Base-by-base conservation (phyloP, 176 grass and related monocot genomes). In the Eremochloa ophiuroides region DNA sequence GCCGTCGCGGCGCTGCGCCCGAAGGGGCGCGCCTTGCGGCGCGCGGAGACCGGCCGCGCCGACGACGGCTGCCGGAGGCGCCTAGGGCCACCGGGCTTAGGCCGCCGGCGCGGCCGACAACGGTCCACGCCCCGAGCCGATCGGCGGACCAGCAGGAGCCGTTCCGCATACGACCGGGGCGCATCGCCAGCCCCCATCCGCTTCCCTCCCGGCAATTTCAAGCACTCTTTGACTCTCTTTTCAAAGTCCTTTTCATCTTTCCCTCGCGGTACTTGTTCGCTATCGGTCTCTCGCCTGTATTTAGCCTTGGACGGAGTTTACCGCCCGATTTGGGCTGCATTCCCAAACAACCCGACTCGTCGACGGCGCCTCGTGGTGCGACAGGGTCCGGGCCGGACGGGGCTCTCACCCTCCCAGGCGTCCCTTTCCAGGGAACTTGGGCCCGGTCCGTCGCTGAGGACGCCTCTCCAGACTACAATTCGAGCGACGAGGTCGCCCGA, bases 181-280 rank as follows among this genome's bases (percentile, higher is more conserved):
- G 78, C 88, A 75, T 83, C 88, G 88, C 55, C 72, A 62, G 73
- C 88, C 87, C 83, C 83, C 87, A 85, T 89, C 77, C 77, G 63
- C 87, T 86, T 90, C 83, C 88, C 88, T 90, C 83, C 83, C 43
- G 64, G 43, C 58, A 86, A 86, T 86, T 90, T 90, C 83, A 90
- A 80, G 88, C 74, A 91, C 79, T 91, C 83, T 90, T 90, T 90
- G 78, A 86, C 88, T 90, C 88, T 90, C 88, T 86, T 90, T 90
- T 86, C 88, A 90, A 90, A 87, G 88, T 91, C 84, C 79, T 91
- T 91, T 85, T 91, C 81, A 91, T 91, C 85, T 91, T 91, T 87
- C 75, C 75, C 81, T 87, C 42, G 76, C 70, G 81, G 63, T 91
- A 91, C 89, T 87, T 91, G 85, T 91, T 87, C 64, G 76, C 71